Conservation (phyloP, 768 basidiomycete genomes). For the Tulasnella sp. region DNA sequence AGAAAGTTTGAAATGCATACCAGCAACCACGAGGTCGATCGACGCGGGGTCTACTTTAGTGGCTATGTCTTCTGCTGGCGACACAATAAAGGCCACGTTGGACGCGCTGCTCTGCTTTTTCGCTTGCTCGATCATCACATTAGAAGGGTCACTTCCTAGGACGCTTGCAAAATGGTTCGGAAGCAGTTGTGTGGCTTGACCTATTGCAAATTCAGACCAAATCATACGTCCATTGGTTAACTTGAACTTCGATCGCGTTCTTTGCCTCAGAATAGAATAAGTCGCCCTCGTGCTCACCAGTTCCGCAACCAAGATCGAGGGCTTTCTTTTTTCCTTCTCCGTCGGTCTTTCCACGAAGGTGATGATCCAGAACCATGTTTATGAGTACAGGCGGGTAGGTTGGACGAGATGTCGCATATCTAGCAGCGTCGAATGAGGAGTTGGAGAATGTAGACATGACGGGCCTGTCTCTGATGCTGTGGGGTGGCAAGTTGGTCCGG, state of each 20-base stretch:
- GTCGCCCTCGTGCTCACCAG: too few relatives aligned
- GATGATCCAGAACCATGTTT: neutral
- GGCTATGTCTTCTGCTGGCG: conserved; percentile 26
- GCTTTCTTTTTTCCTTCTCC: neutral
- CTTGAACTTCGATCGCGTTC: too few relatives aligned
- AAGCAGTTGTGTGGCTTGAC: neutral
- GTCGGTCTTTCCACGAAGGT: neutral
- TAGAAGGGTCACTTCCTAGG: conserved; percentile 19
- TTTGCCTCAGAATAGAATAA: too few relatives aligned
- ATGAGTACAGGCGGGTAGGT: neutral
- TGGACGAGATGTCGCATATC: conserved; percentile 18
- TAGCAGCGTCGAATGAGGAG: conserved; percentile 53
- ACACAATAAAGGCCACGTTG: neutral
- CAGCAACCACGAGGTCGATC: conserved; percentile 30
- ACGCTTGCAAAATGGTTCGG: conserved; percentile 9
- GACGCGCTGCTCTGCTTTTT: neutral
- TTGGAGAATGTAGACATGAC: conserved; percentile 72
- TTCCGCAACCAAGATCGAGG: conserved; percentile 13
- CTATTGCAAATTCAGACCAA: too few relatives aligned
- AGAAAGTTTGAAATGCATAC: conserved; percentile 18
- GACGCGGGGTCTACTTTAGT: conserved; percentile 20
- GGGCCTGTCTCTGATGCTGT: neutral
- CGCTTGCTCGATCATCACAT: conserved; percentile 23
- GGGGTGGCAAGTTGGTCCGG: too few relatives aligned
- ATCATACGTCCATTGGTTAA: too few relatives aligned